These are phyloP conservation scores for Cercospora zeae-maydis DNA, from an alignment of 2,329 filamentous ascomycete genomes.

Conservation along the genomic window DNA sequence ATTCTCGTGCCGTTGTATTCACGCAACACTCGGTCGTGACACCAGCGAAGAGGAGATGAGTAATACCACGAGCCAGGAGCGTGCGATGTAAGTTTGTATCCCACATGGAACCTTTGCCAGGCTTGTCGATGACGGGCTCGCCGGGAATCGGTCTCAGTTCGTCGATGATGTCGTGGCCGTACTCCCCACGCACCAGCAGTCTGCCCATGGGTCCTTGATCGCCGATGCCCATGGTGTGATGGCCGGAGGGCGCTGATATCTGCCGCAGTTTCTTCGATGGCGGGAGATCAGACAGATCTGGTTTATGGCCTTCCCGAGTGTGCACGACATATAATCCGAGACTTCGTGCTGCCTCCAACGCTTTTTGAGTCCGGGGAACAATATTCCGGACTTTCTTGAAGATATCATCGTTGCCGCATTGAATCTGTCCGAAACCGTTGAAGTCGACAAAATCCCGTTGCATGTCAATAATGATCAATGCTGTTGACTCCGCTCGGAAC, in stretches of 20 bases:
- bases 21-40: slow-evolving; percentile 60
- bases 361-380: slow-evolving; percentile 30
- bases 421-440: slow-evolving; percentile 52
- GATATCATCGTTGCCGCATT: slow-evolving; percentile 41
- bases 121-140: slow-evolving; percentile 57
- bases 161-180: slow-evolving; percentile 55
- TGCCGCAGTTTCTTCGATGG: slow-evolving; percentile 52
- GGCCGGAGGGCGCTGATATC: slow-evolving; percentile 44
- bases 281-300: slow-evolving; percentile 53
- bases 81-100: slow-evolving; percentile 53
- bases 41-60: slow-evolving; percentile 56
- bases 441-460: slow-evolving; percentile 51
- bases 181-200: slow-evolving; percentile 52
- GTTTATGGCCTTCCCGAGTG: slow-evolving; percentile 50
- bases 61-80: slow-evolving; percentile 54
- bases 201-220: slow-evolving; percentile 54
- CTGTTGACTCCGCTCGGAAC: slow-evolving; percentile 47
- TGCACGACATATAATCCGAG: slow-evolving; percentile 48
- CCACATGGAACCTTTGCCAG: slow-evolving; percentile 59
- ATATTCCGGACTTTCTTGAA: slow-evolving; percentile 30
- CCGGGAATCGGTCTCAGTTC: slow-evolving; percentile 51
- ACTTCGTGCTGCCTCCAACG: slow-evolving; percentile 43
- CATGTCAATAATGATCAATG: slow-evolving; percentile 53
- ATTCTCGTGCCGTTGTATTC: slow-evolving; percentile 54
- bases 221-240: slow-evolving; percentile 49